Evolutionary conservation across 2,329 filamentous ascomycete species (phyloP).

Genomic region (Ophiostoma populinum): DNA sequence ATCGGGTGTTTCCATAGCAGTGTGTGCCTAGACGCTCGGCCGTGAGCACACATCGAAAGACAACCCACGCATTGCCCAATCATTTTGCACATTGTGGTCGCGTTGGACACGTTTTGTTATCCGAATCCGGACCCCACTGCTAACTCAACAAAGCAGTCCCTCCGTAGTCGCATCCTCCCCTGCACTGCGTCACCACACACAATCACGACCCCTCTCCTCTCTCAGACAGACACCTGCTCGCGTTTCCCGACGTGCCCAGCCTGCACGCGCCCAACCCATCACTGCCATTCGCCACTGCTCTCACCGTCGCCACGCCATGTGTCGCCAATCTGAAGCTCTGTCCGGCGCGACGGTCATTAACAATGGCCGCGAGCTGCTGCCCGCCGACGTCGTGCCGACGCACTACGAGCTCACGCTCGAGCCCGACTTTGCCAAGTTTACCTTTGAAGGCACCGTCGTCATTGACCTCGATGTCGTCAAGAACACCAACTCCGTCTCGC

Average conservation of each 20-base stretch:
- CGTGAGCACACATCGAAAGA: no score
- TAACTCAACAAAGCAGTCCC: slow-evolving; percentile 2
- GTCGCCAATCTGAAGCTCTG: slow-evolving; percentile 28
- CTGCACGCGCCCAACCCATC: slow-evolving; percentile 1
- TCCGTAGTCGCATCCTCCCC: neutral
- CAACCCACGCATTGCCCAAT: no score
- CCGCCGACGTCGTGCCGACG: slow-evolving; percentile 75
- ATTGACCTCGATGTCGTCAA: slow-evolving; percentile 80
- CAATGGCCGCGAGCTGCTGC: slow-evolving; percentile 62
- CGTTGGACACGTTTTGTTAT: no score
- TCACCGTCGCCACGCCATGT: slow-evolving; percentile 56
- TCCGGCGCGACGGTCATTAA: slow-evolving; percentile 19
- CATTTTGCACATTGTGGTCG: no score
- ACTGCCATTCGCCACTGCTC: slow-evolving; percentile 45
- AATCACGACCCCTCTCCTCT: slow-evolving; percentile 3
- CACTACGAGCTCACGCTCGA: slow-evolving; percentile 89
- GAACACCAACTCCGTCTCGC: slow-evolving; percentile 67
- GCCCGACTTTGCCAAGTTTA: slow-evolving; percentile 75
- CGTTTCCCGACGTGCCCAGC: neutral
- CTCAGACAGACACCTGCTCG: neutral
- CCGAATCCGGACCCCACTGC: slow-evolving; percentile 1
- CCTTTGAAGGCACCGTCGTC: slow-evolving; percentile 66
- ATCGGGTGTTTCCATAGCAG: no score
- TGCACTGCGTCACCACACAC: neutral
- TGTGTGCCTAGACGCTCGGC: no score